Percentiles rank a stretch among this genome's conserved stretches.
phyloP scores from a whole-genome alignment of 129 eudicot genomes.

The Tagetes patula region DNA sequence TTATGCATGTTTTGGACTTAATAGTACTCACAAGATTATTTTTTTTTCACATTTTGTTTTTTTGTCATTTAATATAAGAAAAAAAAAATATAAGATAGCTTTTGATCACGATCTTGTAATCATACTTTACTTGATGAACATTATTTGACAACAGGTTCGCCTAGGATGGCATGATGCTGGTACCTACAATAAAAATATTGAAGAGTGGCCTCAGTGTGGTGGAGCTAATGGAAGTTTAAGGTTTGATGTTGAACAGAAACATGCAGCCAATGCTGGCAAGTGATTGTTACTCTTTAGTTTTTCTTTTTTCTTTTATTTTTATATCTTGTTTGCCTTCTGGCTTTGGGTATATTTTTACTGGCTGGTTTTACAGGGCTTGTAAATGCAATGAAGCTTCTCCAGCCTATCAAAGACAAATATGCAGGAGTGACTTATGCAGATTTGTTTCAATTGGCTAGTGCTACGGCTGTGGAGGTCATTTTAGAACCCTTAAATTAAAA shows the following conservation, averaged over 20 bases:
- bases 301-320: not conserved
- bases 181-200: conserved; percentile 81
- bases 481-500: not conserved
- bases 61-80: not conserved
- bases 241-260: conserved; percentile 87
- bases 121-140: conserved; percentile 8
- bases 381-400: conserved; percentile 89
- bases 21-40: not conserved
- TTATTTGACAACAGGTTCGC: conserved; percentile 58
- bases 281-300: conserved; percentile 9
- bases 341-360: conserved; percentile 28
- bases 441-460: conserved; percentile 95
- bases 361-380: conserved; percentile 71
- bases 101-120: conserved; percentile 5
- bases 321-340: not conserved
- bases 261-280: conserved; percentile 96
- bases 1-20: conserved; percentile 5
- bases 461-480: conserved; percentile 93
- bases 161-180: conserved; percentile 99
- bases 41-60: not conserved
- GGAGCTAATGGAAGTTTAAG: conserved; percentile 98
- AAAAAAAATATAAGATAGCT: not conserved
- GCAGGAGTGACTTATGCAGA: conserved; percentile 84
- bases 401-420: conserved; percentile 95
- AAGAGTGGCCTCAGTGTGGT: conserved; percentile 96